Evolutionary conservation across 805 yeast species (phyloP), one percentile per base, ranked within the genome.

Genomic region (Candida takata): DNA sequence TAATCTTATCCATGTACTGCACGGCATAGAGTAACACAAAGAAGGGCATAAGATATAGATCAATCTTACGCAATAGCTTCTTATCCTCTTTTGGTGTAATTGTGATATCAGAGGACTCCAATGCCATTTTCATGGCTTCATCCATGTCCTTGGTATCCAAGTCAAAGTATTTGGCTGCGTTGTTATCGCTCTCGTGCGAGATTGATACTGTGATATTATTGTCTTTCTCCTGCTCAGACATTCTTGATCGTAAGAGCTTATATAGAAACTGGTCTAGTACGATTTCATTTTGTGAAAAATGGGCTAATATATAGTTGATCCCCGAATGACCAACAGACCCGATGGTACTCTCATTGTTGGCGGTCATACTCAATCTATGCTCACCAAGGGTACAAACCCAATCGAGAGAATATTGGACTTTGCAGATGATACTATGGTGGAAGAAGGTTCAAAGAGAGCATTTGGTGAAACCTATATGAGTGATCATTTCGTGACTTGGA

Each of bases 1-100:
- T 59, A 15, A 61, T 57, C 51, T 78, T 78, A 56, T 78, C 85
- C 77, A 78, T 71, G 44, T 64, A 72, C 54, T 76, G 82, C 15
- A 69, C 53, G 11, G 72, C 64, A 54, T 72, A 71, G 18, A 72
- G 47, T 17, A 67, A 37, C 42, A 70, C 67, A 57, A 77, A 60
- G 35, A 75, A 38, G 1, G 83, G 77, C 47, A 73, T 54, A 42
- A 77, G 42, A 40, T 54, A 65, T 14, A 65, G 29, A 49, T 77
- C 83, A 18, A 74, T 67, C 47, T 76, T 78, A 47, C 74, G 49
- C 42, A 61, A 47, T 29, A 69, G 51, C 37, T 47, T 55, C 34
- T 51, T 54, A 32, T 58, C 66, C 35, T 52, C 59, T 44, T 52
- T 60, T 30, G 52, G 53, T 3, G 57, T 60, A 8, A 62, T 34